Conservation (phyloP, 2,329 filamentous ascomycete species). For the Didymella lethalis region DNA sequence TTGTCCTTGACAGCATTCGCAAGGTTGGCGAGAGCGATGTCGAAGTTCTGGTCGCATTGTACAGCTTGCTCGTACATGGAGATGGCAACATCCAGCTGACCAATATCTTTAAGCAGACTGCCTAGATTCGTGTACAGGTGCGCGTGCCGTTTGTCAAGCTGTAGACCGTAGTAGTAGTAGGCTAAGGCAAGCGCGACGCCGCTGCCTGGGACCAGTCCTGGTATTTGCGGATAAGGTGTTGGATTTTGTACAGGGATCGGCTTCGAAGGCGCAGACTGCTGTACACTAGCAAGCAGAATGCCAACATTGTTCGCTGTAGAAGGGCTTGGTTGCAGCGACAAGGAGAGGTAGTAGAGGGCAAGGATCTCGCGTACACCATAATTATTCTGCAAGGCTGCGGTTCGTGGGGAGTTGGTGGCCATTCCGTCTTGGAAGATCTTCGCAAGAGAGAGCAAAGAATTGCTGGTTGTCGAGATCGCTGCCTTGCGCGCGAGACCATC, state of each 20-base stretch:
- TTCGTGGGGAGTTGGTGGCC: conserved; percentile 71
- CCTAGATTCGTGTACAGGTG: conserved; percentile 97
- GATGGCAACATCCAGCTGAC: conserved; percentile 88
- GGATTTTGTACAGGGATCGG: conserved; percentile 51
- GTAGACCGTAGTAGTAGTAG: conserved; percentile 94
- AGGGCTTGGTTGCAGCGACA: conserved; percentile 93
- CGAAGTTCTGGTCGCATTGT: conserved; percentile 89
- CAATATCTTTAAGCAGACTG: conserved; percentile 94
- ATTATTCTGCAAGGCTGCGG: conserved; percentile 65
- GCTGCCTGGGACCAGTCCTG: conserved; percentile 84
- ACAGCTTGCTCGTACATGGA: conserved; percentile 98
- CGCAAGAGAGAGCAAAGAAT: conserved; percentile 89
- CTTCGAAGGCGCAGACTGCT: conserved; percentile 67
- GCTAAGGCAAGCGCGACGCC: conserved; percentile 86
- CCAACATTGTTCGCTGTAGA: conserved; percentile 99
- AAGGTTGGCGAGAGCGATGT: conserved; percentile 94
- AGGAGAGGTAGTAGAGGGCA: conserved; percentile 91
- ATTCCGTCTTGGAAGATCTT: conserved; percentile 98
- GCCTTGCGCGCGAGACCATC: conserved; percentile 77
- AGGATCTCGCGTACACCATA: conserved; percentile 90
- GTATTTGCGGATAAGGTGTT: conserved; percentile 60
- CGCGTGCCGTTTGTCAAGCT: conserved; percentile 86
- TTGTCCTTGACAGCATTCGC: conserved; percentile 98
- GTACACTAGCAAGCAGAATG: conserved; percentile 93
- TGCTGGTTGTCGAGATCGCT: conserved; percentile 91